Base-by-base conservation (phyloP, 2,329 filamentous ascomycete species). In the Septoria linicola region DNA sequence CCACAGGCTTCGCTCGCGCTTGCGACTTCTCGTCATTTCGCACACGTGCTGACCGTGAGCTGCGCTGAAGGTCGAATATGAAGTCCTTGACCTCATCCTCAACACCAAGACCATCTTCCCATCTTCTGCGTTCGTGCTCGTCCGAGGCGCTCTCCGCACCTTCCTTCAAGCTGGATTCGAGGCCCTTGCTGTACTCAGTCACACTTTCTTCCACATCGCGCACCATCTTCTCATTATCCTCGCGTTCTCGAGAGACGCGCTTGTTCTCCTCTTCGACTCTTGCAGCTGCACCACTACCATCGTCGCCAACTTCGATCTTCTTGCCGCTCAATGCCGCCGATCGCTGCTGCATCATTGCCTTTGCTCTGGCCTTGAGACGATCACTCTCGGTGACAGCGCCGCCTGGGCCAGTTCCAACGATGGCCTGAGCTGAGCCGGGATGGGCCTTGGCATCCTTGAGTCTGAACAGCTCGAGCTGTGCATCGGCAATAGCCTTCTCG, bases 291-390 rank as follows among this genome's bases (percentile, higher is more conserved):
- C 88, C 88, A 20, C 80, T 79, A 57, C 91, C 86, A 59, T 95
- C 88, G 54, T 85, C 80, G 39, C 74, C 76, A 2, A 76, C 70
- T 31, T 88, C 83, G 40, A 84, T 77, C 36, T 85, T 75, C 70
- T 86, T 89, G 51, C 93, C 93, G 17, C 90, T 89, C 57, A 99
- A 75, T 14, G 93, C 92, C 49, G 93, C 93, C 60, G 93, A 91
- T 53, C 93, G 87, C 65, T 96, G 91, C 73, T 97, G 92, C 93
- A 99, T 99, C 84, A 96, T 95, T 32, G 92, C 92, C 73, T 91
- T 95, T 25, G 93, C 92, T 61, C 91, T 84, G 30, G 93, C 93
- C 75, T 96, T 97, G 60, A 97, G 81, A 47, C 92, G 84, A 72
- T 99, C 93, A 3, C 89, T 87, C 71, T 99, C 93, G 0, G 93